These are phyloP conservation scores for Cryptococcus sp. DNA, from an alignment of 1,284 basidiomycete genomes.

Conservation along the genomic window DNA sequence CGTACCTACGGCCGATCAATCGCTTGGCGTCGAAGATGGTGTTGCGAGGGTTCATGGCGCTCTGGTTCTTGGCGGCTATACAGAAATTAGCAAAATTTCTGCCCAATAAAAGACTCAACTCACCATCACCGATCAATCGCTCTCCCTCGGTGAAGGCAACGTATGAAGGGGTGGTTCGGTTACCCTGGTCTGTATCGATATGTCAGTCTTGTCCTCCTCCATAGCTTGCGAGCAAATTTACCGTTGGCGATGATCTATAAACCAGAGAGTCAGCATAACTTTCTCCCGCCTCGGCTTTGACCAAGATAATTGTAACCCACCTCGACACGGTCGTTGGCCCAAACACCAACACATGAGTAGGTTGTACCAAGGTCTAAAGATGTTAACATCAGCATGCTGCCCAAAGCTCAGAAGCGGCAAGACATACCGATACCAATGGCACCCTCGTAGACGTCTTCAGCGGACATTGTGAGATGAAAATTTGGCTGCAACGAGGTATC, in stretches of 20 bases:
- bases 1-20: conserved; percentile 93
- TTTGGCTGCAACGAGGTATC: conserved; percentile 11
- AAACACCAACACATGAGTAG: conserved; percentile 80
- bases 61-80: conserved; percentile 91
- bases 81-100: background rate
- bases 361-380: conserved; percentile 54
- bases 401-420: background rate
- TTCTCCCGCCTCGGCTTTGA: background rate
- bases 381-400: conserved; percentile 2
- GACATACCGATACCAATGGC: conserved; percentile 82
- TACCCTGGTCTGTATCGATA: conserved; percentile 74
- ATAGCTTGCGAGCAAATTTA: conserved; percentile 19
- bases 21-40: conserved; percentile 97
- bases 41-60: conserved; percentile 93
- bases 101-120: conserved; percentile 7
- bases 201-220: background rate
- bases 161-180: conserved; percentile 98
- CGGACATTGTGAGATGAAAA: conserved; percentile 63
- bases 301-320: conserved; percentile 11
- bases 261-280: conserved; percentile 14
- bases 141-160: conserved; percentile 97
- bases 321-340: conserved; percentile 96
- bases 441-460: conserved; percentile 90
- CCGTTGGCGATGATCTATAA: conserved; percentile 88
- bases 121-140: conserved; percentile 91